A percentile compares a stretch with the other conserved stretches of the same genome.
Evolutionary conservation across 148 eudicot genomes (phyloP).

Genomic region (Rhododendron kiyosumense): DNA sequence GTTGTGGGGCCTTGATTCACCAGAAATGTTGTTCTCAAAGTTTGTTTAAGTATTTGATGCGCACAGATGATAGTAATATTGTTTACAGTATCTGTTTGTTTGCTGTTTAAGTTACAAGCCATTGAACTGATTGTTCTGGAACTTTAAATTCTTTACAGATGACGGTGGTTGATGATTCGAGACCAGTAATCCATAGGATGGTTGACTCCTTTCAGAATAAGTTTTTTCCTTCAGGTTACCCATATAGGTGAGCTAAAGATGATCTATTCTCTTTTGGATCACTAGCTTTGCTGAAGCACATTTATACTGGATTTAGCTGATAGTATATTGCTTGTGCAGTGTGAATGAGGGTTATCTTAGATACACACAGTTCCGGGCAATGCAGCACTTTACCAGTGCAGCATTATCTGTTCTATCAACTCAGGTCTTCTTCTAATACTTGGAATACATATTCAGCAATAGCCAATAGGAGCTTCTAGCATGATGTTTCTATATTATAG

Average conservation of each 20-base stretch:
- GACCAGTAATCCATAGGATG: slow-evolving; percentile 52
- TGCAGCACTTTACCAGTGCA: slow-evolving; percentile 93
- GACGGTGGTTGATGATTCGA: slow-evolving; percentile 63
- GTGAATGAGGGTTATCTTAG: slow-evolving; percentile 93
- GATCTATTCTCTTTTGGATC: not conserved
- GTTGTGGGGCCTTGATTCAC: not conserved
- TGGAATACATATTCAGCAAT: slow-evolving; percentile 6
- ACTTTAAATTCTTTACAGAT: slow-evolving; percentile 36
- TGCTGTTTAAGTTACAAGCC: not conserved
- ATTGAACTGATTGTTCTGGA: slow-evolving; percentile 3
- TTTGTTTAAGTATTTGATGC: not conserved
- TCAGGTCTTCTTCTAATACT: slow-evolving; percentile 65
- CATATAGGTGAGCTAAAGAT: slow-evolving; percentile 62
- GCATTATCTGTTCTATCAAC: slow-evolving; percentile 90
- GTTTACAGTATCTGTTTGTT: not conserved
- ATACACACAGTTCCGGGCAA: slow-evolving; percentile 91
- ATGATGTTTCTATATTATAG: not conserved
- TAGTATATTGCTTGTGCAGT: slow-evolving; percentile 42
- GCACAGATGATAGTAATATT: not conserved
- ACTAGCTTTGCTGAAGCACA: not conserved
- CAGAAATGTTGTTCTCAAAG: not conserved
- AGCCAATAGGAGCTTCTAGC: not conserved
- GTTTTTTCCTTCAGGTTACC: slow-evolving; percentile 94
- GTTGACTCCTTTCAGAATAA: slow-evolving; percentile 76
- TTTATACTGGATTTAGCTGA: not conserved